A percentile compares a stretch with the other conserved stretches of the same genome.
These are phyloP conservation scores for Daedalea quercina DNA, from an alignment of 768 basidiomycete species.

Conservation along the genomic window DNA sequence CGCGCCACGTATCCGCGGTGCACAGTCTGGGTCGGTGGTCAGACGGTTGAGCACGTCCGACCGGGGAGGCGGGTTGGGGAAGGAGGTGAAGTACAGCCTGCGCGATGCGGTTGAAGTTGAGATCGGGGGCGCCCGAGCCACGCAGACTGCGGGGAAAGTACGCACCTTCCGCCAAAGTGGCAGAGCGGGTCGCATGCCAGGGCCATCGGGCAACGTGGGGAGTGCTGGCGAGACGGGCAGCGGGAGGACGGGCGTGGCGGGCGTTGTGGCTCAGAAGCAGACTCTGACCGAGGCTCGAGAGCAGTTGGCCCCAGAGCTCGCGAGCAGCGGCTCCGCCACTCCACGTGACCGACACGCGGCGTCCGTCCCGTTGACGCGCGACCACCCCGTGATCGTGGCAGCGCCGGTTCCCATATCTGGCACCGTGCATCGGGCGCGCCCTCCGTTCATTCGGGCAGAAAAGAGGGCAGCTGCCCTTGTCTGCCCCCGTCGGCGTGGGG, in stretches of 20 bases:
- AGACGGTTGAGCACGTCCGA: constrained; percentile 59
- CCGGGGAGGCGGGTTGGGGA: constrained; percentile 66
- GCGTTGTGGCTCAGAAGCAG: constrained; percentile 10
- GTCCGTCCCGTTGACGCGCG: constrained; percentile 11
- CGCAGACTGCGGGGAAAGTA: constrained; percentile 7
- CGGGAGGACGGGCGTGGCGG: constrained; percentile 10
- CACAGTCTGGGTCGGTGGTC: constrained; percentile 42
- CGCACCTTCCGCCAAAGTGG: constrained; percentile 72
- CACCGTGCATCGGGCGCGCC: not conserved
- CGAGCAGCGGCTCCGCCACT: no score
- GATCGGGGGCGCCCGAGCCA: not conserved
- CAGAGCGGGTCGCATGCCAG: constrained; percentile 68
- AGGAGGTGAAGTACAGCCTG: constrained; percentile 85
- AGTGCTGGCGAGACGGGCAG: not conserved
- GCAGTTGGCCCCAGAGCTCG: constrained; percentile 13
- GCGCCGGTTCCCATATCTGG: not conserved
- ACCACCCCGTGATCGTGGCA: constrained; percentile 2
- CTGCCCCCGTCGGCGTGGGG: no score
- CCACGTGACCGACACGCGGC: constrained; percentile 25
- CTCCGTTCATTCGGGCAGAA: no score
- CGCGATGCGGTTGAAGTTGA: constrained; percentile 6
- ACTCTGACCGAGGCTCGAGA: constrained; percentile 7
- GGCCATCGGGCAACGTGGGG: constrained; percentile 25
- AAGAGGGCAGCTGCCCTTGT: no score
- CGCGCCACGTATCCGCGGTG: constrained; percentile 57